Evolutionary conservation across 306 rosid genomes (phyloP).

Genomic region (Lathyrus tuberosus): DNA sequence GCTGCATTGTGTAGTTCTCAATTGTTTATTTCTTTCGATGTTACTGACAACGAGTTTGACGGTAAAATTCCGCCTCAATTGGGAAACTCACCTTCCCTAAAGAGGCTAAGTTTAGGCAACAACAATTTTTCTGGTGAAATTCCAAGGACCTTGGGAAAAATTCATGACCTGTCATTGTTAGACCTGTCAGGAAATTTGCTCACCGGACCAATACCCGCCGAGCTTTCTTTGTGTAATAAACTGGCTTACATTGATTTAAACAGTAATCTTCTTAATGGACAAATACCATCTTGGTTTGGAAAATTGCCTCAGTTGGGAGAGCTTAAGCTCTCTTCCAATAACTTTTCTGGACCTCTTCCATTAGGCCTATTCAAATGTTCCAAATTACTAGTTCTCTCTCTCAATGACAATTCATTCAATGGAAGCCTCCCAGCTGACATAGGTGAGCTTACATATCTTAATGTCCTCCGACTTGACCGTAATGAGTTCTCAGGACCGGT

Average conservation of each 20-base stretch:
- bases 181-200: constrained; percentile 82
- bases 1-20: constrained; percentile 64
- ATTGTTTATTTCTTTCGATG: constrained; percentile 78
- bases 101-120: constrained; percentile 76
- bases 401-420: constrained; percentile 64
- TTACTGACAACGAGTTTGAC: constrained; percentile 67
- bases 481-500: constrained; percentile 71
- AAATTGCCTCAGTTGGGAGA: constrained; percentile 73
- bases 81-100: constrained; percentile 70
- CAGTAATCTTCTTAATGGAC: constrained; percentile 68
- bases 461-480: constrained; percentile 64
- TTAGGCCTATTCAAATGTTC: constrained; percentile 68
- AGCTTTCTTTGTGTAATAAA: constrained; percentile 77
- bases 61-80: constrained; percentile 71
- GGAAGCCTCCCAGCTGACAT: constrained; percentile 74
- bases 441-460: constrained; percentile 64
- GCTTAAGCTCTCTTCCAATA: constrained; percentile 76
- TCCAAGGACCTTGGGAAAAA: constrained; percentile 67
- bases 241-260: constrained; percentile 68
- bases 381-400: constrained; percentile 69
- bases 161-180: constrained; percentile 60
- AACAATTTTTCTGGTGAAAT: constrained; percentile 77
- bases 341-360: constrained; percentile 69
- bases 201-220: constrained; percentile 71
- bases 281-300: constrained; percentile 79